Base-by-base conservation (phyloP, 176 grass and related monocot species). In the Carex littledalei region DNA sequence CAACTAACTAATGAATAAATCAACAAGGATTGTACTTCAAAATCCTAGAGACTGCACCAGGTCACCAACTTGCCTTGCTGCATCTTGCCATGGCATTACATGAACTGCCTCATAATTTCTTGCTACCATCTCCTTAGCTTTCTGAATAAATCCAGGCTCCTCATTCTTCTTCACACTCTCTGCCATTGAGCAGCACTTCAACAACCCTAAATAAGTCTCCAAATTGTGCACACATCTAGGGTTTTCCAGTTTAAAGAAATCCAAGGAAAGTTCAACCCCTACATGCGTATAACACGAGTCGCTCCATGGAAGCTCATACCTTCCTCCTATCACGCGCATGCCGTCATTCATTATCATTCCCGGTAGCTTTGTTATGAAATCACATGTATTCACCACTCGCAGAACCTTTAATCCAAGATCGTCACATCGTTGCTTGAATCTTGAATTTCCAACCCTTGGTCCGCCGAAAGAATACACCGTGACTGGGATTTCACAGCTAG, bases 401-500 rank as follows among this genome's bases (percentile, higher is more conserved):
- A 97, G 89, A 34, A 82, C 89, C 89, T 97, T 97, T 6, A 97
- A 89, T 29, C 94, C 94, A 1, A 97, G 90, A 84, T 91, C 84
- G 39, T 97, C 86, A 77, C 90, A 94, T 5, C 94, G 83, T n/a
- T 70, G 55, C 87, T 97, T 97, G 90, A 97, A 94, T 0, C 85
- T 82, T 0, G 89, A 80, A 84, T 97, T 94, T 7, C 94, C 94
- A 10, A 94, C 94, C 63, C 94, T 68, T 0, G 94, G 94, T 8
- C 90, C 94, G 0, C 89, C 94, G 85, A 94, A 97, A 24, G 94
- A 97, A 88, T 94, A 94, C 20, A 97, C 94, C 0, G 94, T 97
- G 39, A 94, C 67, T 5, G 92, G 94, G 1, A 82, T 73, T 37
- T 24, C 53, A 31, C n/a, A 13, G 10, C 37, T 65, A 1, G 22